Evolutionary conservation across 2,329 filamentous ascomycete genomes (phyloP), one percentile per base, ranked within the genome.

Genomic region (Delphinella strobiligena): DNA sequence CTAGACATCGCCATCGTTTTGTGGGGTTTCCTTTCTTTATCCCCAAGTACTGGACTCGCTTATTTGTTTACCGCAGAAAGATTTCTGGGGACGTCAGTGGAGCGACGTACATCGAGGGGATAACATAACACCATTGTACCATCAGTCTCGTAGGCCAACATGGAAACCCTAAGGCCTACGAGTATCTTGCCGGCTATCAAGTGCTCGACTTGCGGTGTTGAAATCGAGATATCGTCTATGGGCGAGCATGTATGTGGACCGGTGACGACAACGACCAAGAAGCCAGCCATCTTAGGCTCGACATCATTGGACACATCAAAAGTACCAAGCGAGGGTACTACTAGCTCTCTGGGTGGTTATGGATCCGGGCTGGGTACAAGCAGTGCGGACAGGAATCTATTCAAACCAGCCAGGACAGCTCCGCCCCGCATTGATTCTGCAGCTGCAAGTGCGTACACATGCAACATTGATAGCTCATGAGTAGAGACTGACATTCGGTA

Each of bases 201-300:
- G 69, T 93, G 86, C 62, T 93, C 86, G 38, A 78, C 72, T 64
- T 93, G 86, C 57, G 75, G 77, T 31, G 61, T 67, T 31, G 75
- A 88, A 54, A 82, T 93, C 42, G 80, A 86, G 58, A 91, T 93
- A 50, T 82, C 82, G 24, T 67, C 78, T 56, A 87, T 93, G 82
- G 84, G 82, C 45, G 84, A 91, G 41, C 86, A 93, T 64, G 56
- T 82, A 44, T 93, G 86, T 58, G 58, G 46, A 50, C 47, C 38
- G n/a, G n/a, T n/a, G n/a, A n/a, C n/a, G n/a, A n/a, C n/a, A n/a
- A n/a, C n/a, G n/a, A n/a, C n/a, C n/a, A n/a, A n/a, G n/a, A n/a
- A n/a, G n/a, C n/a, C n/a, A n/a, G n/a, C n/a, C n/a, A n/a, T n/a
- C n/a, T n/a, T n/a, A n/a, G n/a, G n/a, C n/a, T n/a, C n/a, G n/a